These are phyloP conservation scores for Orbilia ellipsospora DNA, from an alignment of 2,329 filamentous ascomycete species.

Conservation along the genomic window DNA sequence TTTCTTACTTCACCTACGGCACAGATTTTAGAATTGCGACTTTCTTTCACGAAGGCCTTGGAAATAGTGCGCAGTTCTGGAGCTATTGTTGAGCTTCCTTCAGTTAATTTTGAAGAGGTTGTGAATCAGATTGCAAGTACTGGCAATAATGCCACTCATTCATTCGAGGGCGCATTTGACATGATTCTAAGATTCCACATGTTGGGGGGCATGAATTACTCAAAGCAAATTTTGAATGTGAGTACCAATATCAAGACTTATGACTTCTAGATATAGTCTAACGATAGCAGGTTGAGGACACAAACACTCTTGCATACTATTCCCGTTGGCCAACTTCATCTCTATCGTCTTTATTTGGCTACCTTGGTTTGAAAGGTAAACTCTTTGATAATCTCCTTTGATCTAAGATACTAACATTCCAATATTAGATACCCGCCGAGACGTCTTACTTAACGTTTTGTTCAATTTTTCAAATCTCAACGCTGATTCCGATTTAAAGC, in stretches of 20 bases:
- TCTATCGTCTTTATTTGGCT: slow-evolving; percentile 10
- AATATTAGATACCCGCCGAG: not conserved
- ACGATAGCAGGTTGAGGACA: slow-evolving; percentile 32
- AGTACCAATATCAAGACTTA: not conserved
- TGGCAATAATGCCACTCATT: slow-evolving; percentile 1
- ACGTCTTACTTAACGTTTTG: slow-evolving; percentile 12
- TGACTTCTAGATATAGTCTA: not conserved
- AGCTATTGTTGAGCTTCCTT: slow-evolving; percentile 12
- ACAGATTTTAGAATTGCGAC: slow-evolving; percentile 35
- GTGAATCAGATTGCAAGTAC: slow-evolving; percentile 15
- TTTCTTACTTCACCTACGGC: slow-evolving; percentile 23
- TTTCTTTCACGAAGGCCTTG: slow-evolving; percentile 40
- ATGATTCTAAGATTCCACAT: slow-evolving; percentile 38
- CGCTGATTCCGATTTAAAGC: slow-evolving; percentile 19
- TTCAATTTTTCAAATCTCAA: not conserved
- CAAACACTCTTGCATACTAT: slow-evolving; percentile 32
- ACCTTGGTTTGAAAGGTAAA: slow-evolving; percentile 18
- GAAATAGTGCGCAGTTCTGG: slow-evolving; percentile 23
- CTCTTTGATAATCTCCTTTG: not conserved
- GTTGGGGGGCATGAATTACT: slow-evolving; percentile 14
- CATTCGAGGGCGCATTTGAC: slow-evolving; percentile 37
- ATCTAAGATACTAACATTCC: not conserved
- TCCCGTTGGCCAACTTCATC: slow-evolving; percentile 32
- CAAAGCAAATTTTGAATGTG: not conserved
- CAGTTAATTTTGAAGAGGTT: slow-evolving; percentile 38